Conservation (phyloP, 129 eudicot genomes). For the Chrysanthemum lavandulifolium region DNA sequence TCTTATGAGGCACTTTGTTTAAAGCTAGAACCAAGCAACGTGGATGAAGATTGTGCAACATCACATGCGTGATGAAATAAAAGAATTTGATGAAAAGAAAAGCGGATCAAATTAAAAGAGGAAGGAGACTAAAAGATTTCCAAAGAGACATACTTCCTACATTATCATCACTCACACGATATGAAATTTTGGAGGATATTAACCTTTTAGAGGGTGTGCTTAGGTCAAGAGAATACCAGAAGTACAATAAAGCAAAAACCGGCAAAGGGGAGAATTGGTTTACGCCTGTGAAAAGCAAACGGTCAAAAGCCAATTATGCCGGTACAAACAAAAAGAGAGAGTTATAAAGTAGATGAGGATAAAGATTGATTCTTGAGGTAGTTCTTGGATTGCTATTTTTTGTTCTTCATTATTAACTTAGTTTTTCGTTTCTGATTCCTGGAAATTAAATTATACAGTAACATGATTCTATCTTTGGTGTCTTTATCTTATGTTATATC, state of each 20-base stretch:
- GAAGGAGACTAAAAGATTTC: constrained; percentile 77
- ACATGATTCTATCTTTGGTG: constrained; percentile 3
- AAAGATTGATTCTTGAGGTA: constrained; percentile 27
- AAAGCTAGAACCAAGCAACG: constrained; percentile 41
- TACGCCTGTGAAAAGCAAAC: constrained; percentile 56
- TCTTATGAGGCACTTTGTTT: constrained; percentile 62
- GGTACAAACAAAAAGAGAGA: constrained; percentile 41
- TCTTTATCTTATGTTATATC: not conserved
- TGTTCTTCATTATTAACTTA: constrained; percentile 12
- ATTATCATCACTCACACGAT: constrained; percentile 54
- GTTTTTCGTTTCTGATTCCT: constrained; percentile 12
- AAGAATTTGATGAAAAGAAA: constrained; percentile 31
- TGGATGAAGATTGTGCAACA: constrained; percentile 54
- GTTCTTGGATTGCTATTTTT: constrained; percentile 16
- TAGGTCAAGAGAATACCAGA: constrained; percentile 71
- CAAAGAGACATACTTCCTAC: constrained; percentile 69
- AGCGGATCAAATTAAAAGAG: constrained; percentile 54
- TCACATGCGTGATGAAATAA: constrained; percentile 44
- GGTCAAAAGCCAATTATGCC: constrained; percentile 46
- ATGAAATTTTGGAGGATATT: constrained; percentile 72
- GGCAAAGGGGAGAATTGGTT: constrained; percentile 40
- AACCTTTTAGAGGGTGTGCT: constrained; percentile 58
- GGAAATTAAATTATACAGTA: not conserved
- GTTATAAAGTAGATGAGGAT: constrained; percentile 21
- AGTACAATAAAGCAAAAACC: constrained; percentile 40